Evolutionary conservation across 106 monocot species (phyloP).

Genomic region (Acorus gramineus): DNA sequence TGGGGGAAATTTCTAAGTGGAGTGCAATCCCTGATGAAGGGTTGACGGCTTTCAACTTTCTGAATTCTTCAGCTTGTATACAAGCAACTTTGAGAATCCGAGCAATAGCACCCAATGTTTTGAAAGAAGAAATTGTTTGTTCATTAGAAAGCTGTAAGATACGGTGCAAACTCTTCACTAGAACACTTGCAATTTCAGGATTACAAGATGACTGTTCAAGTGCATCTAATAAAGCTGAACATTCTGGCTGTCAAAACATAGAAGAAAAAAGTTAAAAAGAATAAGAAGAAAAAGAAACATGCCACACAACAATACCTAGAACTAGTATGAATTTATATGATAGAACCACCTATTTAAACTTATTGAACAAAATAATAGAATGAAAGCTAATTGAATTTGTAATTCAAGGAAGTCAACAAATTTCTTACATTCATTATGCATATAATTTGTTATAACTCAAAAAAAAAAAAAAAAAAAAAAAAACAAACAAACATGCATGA

Average conservation of each 20-base stretch:
- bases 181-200: slow-evolving; percentile 54
- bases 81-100: slow-evolving; percentile 78
- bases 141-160: slow-evolving; percentile 66
- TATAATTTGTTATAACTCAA: no score
- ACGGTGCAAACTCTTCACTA: slow-evolving; percentile 61
- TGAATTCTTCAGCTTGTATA: slow-evolving; percentile 51
- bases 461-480: no score
- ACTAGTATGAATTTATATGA: neutral
- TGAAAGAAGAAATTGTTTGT: slow-evolving; percentile 63
- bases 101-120: slow-evolving; percentile 44
- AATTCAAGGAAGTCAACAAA: no score
- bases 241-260: slow-evolving; percentile 74
- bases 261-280: slow-evolving; percentile 3
- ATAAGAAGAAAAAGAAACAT: neutral
- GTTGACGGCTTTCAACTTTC: slow-evolving; percentile 18
- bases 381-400: no score
- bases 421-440: no score
- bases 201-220: slow-evolving; percentile 70
- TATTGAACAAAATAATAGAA: no score
- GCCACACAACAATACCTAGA: neutral
- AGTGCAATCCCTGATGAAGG: slow-evolving; percentile 8
- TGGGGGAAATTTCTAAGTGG: neutral
- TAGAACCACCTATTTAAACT: no score
- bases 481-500: no score
- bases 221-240: slow-evolving; percentile 58